Base-by-base conservation (phyloP, 2,329 filamentous ascomycete genomes). In the Lecanicillium sp. region DNA sequence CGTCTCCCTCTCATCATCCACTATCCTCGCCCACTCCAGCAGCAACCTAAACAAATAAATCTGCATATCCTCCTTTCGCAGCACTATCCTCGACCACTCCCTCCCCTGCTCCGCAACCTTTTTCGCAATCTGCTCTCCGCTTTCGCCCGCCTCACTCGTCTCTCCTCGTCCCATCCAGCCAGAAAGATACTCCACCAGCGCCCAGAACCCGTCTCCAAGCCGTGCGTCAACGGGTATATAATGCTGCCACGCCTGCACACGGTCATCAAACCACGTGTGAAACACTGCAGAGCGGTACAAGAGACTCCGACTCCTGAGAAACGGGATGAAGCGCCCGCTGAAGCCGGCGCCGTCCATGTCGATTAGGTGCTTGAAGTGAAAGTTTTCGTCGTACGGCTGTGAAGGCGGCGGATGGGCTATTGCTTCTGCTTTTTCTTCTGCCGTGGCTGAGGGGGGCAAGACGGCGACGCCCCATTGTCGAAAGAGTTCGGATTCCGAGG, bases 281-380 rank as follows among this genome's bases (percentile, higher is more conserved):
- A 78, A 83, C 17, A 80, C 60, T 3, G 48, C 48, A 5, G 49
- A 75, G 59, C 87, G 87, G 58, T 88, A 73, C 0, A 78, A 77
- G 14, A 86, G 55, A 29, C 71, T 77, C 6, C 72, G 80, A 35
- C 73, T 80, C 18, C 71, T 70, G 48, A 83, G 71, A 54, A 88
- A 75, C 0, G 82, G 80, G 3, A 86, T 64, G 55, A 78, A 82
- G 9, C 78, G 69, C 2, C 77, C 78, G 30, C 70, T 77, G 53
- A 80, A 80, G 3, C 68, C 72, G 53, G 80, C 75, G 15, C 83
- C 83, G 53, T 88, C 83, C 35, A 87, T 68, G 52, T 88, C 83
- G 0, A 80, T 72, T 2, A 87, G 66, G 50, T 75, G 83, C 51
- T 84, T 85, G 55, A 67, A 64, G 33, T 53, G 47, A 54, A 74